A percentile compares a stretch with the other conserved stretches of the same genome.
These are phyloP conservation scores for Yamadazyma conglobata DNA, from an alignment of 1,139 yeast genomes.

Conservation along the genomic window DNA sequence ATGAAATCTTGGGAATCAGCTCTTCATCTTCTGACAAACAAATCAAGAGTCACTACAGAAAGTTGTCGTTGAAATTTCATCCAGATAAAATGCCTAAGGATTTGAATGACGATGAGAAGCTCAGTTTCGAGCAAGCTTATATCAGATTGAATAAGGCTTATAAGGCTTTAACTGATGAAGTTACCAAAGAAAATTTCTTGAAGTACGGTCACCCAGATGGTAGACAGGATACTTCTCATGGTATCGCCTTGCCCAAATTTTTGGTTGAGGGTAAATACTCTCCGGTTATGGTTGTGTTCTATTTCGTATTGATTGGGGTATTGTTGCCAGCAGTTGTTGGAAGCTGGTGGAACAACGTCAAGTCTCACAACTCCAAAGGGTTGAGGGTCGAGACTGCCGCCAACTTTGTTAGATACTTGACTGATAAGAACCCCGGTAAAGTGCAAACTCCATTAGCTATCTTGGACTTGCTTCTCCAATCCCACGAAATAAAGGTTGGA, in stretches of 20 bases:
- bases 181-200: constrained; percentile 73
- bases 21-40: constrained; percentile 68
- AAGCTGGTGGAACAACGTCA: constrained; percentile 86
- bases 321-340: constrained; percentile 78
- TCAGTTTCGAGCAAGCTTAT: constrained; percentile 67
- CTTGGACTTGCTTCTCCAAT: constrained; percentile 57
- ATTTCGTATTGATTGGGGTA: constrained; percentile 71
- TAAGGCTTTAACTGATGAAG: constrained; percentile 90
- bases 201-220: constrained; percentile 98
- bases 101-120: constrained; percentile 56
- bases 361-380: constrained; percentile 78
- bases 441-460: constrained; percentile 59
- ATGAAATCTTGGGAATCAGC: constrained; percentile 75
- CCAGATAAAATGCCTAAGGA: constrained; percentile 87
- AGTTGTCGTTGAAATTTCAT: constrained; percentile 81
- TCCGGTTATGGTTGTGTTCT: constrained; percentile 57
- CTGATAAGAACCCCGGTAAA: constrained; percentile 76
- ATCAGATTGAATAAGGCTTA: constrained; percentile 89
- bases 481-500: constrained; percentile 54
- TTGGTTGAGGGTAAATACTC: constrained; percentile 83
- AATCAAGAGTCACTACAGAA: constrained; percentile 79
- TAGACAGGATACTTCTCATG: constrained; percentile 90
- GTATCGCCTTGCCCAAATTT: constrained; percentile 92
- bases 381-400: constrained; percentile 82
- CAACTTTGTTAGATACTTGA: constrained; percentile 55